Evolutionary conservation across 2,329 filamentous ascomycete species (phyloP).

Genomic region (Knufia petricola): DNA sequence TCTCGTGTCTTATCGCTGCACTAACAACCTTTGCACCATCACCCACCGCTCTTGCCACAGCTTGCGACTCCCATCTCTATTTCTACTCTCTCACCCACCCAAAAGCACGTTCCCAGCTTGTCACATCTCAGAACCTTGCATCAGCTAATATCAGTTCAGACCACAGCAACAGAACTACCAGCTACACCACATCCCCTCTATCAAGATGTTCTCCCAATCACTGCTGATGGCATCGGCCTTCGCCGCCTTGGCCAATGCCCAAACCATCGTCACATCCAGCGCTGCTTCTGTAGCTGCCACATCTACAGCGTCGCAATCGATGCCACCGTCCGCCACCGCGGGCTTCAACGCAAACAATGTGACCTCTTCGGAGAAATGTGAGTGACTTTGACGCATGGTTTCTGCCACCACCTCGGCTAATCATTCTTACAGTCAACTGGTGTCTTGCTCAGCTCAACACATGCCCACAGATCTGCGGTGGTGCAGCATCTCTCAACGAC

Average conservation of each 20-base stretch:
- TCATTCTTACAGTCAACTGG: slow-evolving; percentile 38
- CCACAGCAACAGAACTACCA: slow-evolving; percentile 1
- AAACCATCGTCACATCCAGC: slow-evolving; percentile 18
- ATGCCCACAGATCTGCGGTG: slow-evolving; percentile 52
- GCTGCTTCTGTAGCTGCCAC: slow-evolving; percentile 21
- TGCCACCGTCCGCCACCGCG: slow-evolving; percentile 20
- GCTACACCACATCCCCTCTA: background rate
- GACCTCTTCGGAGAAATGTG: slow-evolving; percentile 16
- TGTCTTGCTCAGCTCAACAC: slow-evolving; percentile 50
- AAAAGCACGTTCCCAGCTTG: background rate
- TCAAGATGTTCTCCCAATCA: slow-evolving; percentile 20
- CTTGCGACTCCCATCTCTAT: background rate
- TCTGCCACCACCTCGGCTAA: slow-evolving; percentile 2
- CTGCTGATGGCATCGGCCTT: slow-evolving; percentile 17
- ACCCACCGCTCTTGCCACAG: slow-evolving; percentile 8
- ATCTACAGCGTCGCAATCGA: slow-evolving; percentile 21
- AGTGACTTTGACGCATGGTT: slow-evolving; percentile 9
- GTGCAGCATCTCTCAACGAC: slow-evolving; percentile 39
- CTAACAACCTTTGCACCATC: background rate
- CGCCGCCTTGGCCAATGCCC: slow-evolving; percentile 15
- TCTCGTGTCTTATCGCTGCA: slow-evolving; percentile 6
- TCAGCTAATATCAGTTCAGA: slow-evolving; percentile 6
- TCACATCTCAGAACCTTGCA: slow-evolving; percentile 7
- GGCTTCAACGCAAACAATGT: slow-evolving; percentile 17
- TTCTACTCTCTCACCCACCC: slow-evolving; percentile 10